These are phyloP conservation scores for Cryptosporidium sp. DNA, from an alignment of 169 alveolate genomes.

Conservation along the genomic window DNA sequence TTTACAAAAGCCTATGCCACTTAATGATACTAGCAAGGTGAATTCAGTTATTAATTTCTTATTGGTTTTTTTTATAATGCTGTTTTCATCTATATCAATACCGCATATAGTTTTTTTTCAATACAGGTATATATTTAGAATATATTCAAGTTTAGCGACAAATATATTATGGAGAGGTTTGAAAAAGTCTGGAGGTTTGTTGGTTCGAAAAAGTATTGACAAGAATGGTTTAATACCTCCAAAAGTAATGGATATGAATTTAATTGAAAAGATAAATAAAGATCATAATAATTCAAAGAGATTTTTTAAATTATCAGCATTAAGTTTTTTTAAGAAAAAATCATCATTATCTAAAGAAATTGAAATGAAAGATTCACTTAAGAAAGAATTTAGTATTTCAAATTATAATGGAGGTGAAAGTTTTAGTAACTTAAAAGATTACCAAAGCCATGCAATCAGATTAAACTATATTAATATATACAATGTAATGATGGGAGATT, in stretches of 20 bases:
- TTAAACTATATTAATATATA: conserved; percentile 41
- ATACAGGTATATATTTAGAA: conserved; percentile 52
- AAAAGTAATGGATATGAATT: conserved; percentile 23
- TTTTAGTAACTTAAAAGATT: not conserved
- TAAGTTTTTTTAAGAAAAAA: not conserved
- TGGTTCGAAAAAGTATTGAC: conserved; percentile 25
- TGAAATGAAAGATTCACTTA: not conserved
- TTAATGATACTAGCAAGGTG: not conserved
- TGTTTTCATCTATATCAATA: conserved; percentile 47
- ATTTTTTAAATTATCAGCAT: not conserved
- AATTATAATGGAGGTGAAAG: not conserved
- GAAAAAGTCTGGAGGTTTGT: conserved; percentile 54
- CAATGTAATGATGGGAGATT: conserved; percentile 72
- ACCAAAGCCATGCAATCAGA: conserved; percentile 31
- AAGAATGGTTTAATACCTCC: conserved; percentile 46
- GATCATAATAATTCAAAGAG: not conserved
- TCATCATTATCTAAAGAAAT: not conserved
- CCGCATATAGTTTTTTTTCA: conserved; percentile 67
- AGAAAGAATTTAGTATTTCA: not conserved
- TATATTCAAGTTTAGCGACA: conserved; percentile 65
- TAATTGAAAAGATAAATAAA: not conserved
- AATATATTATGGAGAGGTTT: conserved; percentile 69
- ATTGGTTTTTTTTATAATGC: conserved; percentile 41
- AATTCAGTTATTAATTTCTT: conserved; percentile 46
- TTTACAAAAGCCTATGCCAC: conserved; percentile 70